Conservation (phyloP, 352 stramenopile species). For the Phytopythium chamaehyphon region DNA sequence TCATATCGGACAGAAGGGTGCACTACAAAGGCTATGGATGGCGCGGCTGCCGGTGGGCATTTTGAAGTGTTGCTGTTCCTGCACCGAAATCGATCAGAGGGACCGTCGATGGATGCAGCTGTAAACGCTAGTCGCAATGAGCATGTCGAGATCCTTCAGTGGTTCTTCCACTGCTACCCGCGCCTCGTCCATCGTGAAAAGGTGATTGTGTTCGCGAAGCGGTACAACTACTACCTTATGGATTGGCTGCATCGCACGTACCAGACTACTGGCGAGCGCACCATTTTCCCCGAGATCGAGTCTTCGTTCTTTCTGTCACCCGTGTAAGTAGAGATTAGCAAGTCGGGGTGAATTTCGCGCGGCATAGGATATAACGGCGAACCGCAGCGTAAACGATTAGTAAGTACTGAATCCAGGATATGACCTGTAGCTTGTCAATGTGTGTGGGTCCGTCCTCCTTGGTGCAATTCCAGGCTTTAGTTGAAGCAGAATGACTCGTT, state of each 20-base stretch:
- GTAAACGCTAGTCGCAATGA: slow-evolving; percentile 28
- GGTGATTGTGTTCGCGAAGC: slow-evolving; percentile 34
- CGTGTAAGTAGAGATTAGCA: slow-evolving; percentile 12
- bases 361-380: too few relatives aligned
- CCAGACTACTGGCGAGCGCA: slow-evolving; percentile 26
- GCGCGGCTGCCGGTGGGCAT: slow-evolving; percentile 24
- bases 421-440: too few relatives aligned
- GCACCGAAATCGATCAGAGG: slow-evolving; percentile 19
- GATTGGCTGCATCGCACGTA: slow-evolving; percentile 36
- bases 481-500: too few relatives aligned
- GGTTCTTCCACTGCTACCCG: slow-evolving; percentile 31
- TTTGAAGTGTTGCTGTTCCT: slow-evolving; percentile 39
- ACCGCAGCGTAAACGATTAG: too few relatives aligned
- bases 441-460: too few relatives aligned
- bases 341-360: too few relatives aligned
- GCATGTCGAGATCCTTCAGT: slow-evolving; percentile 32
- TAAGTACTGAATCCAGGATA: too few relatives aligned
- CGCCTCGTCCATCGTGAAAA: slow-evolving; percentile 33
- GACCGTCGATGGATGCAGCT: slow-evolving; percentile 26
- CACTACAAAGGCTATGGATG: slow-evolving; percentile 27
- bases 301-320: slow-evolving; percentile 32
- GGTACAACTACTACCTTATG: slow-evolving; percentile 40
- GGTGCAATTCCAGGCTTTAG: too few relatives aligned
- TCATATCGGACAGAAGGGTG: slow-evolving; percentile 25
- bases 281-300: slow-evolving; percentile 28